phyloP scores from a whole-genome alignment of 306 rosid genomes.

The Casuarina cunninghamiana region DNA sequence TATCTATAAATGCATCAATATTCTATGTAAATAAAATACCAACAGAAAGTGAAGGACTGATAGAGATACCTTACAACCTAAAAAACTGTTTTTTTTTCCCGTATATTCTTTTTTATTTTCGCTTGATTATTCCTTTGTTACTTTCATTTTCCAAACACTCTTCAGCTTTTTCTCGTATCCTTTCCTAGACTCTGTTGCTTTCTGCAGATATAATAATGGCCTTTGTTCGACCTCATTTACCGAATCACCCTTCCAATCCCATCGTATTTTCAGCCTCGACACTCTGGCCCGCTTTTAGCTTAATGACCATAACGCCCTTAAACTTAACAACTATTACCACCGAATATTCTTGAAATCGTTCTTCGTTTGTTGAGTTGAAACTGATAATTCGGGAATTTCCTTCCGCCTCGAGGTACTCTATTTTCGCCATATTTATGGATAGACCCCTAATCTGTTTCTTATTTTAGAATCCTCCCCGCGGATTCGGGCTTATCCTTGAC shows the following conservation, averaged over 20 bases:
- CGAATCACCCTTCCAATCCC: conserved; percentile 22
- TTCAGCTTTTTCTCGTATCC: conserved; percentile 15
- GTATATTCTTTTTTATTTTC: background rate
- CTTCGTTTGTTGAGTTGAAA: background rate
- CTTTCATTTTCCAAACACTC: conserved; percentile 5
- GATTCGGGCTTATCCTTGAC: background rate
- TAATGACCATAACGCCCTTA: conserved; percentile 7
- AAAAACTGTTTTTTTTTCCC: conserved; percentile 31
- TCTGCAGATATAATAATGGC: conserved; percentile 46
- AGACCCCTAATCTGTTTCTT: background rate
- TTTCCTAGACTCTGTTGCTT: conserved; percentile 36
- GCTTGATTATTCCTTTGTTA: background rate
- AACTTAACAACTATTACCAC: background rate
- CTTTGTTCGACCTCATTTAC: conserved; percentile 23
- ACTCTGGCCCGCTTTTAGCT: background rate
- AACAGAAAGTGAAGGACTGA: conserved; percentile 37
- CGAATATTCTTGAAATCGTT: too few species aligned
- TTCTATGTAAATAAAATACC: conserved; percentile 29
- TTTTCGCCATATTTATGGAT: background rate
- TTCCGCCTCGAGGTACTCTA: background rate
- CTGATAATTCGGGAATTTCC: background rate
- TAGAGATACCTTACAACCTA: conserved; percentile 24
- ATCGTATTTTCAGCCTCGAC: conserved; percentile 28
- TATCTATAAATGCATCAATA: conserved; percentile 2
- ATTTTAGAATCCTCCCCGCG: background rate